phyloP scores from a whole-genome alignment of 257 asterid species.

The Thymus quinquecostatus region DNA sequence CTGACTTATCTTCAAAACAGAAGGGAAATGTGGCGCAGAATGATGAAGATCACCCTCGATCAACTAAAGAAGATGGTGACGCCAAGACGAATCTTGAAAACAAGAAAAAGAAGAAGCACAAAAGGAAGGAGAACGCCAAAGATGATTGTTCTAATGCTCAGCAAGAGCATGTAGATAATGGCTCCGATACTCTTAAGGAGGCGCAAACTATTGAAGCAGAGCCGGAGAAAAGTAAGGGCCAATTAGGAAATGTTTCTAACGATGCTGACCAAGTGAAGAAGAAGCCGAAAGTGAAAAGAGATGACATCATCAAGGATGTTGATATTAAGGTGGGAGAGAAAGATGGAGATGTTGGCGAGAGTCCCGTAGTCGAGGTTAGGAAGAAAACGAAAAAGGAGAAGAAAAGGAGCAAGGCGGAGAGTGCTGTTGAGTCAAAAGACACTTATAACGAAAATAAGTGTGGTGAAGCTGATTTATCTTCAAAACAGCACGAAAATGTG shows the following conservation, averaged over 20 bases:
- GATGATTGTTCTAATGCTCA: too few relatives aligned
- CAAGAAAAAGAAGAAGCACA: slow-evolving; percentile 35
- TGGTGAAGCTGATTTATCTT: slow-evolving; percentile 31
- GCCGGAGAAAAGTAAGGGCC: slow-evolving; percentile 27
- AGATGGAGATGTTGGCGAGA: slow-evolving; percentile 23
- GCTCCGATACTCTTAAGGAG: slow-evolving; percentile 22
- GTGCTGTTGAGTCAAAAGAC: slow-evolving; percentile 7
- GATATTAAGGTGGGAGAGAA: slow-evolving; percentile 11
- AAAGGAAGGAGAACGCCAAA: slow-evolving; percentile 20
- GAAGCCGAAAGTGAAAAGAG: slow-evolving; percentile 24
- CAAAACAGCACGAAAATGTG: slow-evolving; percentile 26
- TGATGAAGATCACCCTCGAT: slow-evolving; percentile 22
- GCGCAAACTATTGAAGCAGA: slow-evolving; percentile 15
- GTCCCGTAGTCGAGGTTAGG: slow-evolving; percentile 20
- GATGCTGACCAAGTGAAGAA: slow-evolving; percentile 20
- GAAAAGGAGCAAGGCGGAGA: slow-evolving; percentile 22
- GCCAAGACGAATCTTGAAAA: slow-evolving; percentile 22
- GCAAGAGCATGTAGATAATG: too few relatives aligned
- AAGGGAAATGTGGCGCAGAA: slow-evolving; percentile 22
- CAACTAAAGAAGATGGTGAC: slow-evolving; percentile 19
- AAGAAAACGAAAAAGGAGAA: slow-evolving; percentile 37
- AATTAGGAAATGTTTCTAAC: slow-evolving; percentile 17
- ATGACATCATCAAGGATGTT: neutral
- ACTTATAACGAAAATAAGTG: slow-evolving; percentile 15
- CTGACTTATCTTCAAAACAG: slow-evolving; percentile 28